phyloP scores from a whole-genome alignment of 345 rosid species.

The Eucalyptus erythrocorys region DNA sequence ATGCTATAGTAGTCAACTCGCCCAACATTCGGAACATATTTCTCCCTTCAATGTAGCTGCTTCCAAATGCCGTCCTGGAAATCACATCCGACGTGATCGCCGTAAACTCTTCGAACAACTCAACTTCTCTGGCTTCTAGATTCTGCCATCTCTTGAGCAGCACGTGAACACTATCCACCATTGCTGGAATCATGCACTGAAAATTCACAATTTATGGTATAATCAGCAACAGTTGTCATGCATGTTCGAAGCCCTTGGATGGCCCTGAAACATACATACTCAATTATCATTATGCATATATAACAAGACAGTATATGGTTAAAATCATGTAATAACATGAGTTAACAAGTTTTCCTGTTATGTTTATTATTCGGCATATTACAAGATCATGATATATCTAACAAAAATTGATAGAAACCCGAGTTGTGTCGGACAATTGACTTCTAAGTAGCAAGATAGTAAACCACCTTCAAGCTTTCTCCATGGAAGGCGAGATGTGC shows the following conservation, averaged over 20 bases:
- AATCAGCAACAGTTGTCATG: neutral
- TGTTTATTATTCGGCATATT: too few relatives aligned
- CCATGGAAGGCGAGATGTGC: conserved; percentile 36
- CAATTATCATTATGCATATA: too few relatives aligned
- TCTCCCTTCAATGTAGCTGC: conserved; percentile 29
- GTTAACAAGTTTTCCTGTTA: too few relatives aligned
- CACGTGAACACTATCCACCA: conserved; percentile 18
- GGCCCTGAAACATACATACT: too few relatives aligned
- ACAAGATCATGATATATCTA: too few relatives aligned
- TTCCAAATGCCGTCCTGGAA: conserved; percentile 39
- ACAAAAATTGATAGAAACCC: neutral
- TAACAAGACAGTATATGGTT: too few relatives aligned
- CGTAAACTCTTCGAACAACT: conserved; percentile 20
- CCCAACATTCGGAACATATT: conserved; percentile 15
- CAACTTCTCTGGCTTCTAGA: conserved; percentile 18
- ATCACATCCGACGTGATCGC: conserved; percentile 28
- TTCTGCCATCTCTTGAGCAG: conserved; percentile 33
- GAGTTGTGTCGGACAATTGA: neutral
- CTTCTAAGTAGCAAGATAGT: neutral
- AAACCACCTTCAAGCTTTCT: conserved; percentile 20
- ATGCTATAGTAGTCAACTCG: neutral
- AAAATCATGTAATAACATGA: too few relatives aligned
- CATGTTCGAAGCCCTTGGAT: too few relatives aligned
- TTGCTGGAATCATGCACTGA: conserved; percentile 19
- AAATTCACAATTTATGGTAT: neutral